Conservation (phyloP, 1,284 basidiomycete species). For the Trichosporon faecale region DNA sequence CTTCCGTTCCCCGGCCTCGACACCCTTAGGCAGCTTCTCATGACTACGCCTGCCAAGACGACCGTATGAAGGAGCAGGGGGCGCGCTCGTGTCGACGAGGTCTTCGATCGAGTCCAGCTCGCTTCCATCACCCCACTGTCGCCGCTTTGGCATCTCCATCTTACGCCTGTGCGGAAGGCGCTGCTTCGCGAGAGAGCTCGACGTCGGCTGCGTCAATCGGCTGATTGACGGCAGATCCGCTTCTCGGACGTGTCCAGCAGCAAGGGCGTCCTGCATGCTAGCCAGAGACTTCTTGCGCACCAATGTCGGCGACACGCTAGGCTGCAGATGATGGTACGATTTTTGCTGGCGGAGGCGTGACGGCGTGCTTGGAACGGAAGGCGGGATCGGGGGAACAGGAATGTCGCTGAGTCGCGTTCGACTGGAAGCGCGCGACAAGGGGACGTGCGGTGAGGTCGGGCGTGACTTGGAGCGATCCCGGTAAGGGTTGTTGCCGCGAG, state of each 20-base stretch:
- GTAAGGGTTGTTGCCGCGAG: neutral
- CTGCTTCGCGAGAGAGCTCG: conserved; percentile 63
- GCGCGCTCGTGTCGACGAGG: conserved; percentile 65
- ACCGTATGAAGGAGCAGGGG: conserved; percentile 1
- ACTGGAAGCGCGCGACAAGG: neutral
- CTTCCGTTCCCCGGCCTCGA: conserved; percentile 46
- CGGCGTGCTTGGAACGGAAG: conserved; percentile 17
- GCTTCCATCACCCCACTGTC: conserved; percentile 82
- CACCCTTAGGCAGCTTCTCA: conserved; percentile 32
- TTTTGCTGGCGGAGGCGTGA: conserved; percentile 45
- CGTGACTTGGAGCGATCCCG: neutral
- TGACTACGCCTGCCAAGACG: conserved; percentile 9
- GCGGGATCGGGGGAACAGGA: neutral
- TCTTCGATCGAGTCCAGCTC: conserved; percentile 90
- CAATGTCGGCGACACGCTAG: conserved; percentile 31
- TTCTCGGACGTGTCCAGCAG: conserved; percentile 23
- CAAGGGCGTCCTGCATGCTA: conserved; percentile 41
- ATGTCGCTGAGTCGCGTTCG: conserved; percentile 3
- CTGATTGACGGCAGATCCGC: conserved; percentile 21
- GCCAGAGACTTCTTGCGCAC: conserved; percentile 45
- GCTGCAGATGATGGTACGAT: conserved; percentile 39
- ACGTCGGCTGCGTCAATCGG: conserved; percentile 77
- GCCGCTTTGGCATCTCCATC: conserved; percentile 69
- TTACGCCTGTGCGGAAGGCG: conserved; percentile 62
- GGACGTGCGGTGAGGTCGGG: neutral